Percentiles rank a stretch among this genome's conserved stretches.
phyloP scores from a whole-genome alignment of 108 stramenopile species.

The Cyclotella kingstonii region DNA sequence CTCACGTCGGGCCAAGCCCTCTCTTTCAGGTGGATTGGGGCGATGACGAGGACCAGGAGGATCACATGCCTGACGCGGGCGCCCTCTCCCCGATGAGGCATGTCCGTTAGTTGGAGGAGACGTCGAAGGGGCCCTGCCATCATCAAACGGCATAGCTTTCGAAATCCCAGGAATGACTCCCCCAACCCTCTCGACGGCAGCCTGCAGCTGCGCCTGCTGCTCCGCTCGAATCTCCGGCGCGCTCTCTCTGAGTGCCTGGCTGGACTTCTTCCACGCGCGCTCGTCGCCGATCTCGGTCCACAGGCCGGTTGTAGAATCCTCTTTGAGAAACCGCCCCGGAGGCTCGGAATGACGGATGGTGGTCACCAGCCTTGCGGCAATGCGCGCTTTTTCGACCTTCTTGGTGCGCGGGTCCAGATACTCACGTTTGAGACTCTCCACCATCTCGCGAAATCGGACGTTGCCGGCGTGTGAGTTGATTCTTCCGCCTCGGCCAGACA shows the following conservation, averaged over 20 bases:
- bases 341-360: slow-evolving; percentile 67
- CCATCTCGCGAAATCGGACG: slow-evolving; percentile 74
- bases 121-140: not conserved
- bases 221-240: slow-evolving; percentile 74
- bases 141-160: not conserved
- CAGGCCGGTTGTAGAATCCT: slow-evolving; percentile 57
- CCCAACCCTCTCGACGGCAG: slow-evolving; percentile 21
- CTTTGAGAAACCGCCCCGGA: slow-evolving; percentile 81
- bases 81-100: not conserved
- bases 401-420: slow-evolving; percentile 75
- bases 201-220: slow-evolving; percentile 28
- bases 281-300: slow-evolving; percentile 89
- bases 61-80: not conserved
- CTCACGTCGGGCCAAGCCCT: slow-evolving; percentile 16
- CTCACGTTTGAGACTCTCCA: slow-evolving; percentile 56
- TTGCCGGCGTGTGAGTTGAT: slow-evolving; percentile 89
- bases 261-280: slow-evolving; percentile 82
- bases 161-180: slow-evolving; percentile 6
- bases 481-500: slow-evolving; percentile 84
- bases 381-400: slow-evolving; percentile 83
- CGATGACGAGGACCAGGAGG: slow-evolving; percentile 22
- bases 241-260: slow-evolving; percentile 83
- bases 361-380: slow-evolving; percentile 67
- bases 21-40: slow-evolving; percentile 22
- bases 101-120: not conserved